Conservation (phyloP, 495 filamentous ascomycete genomes). For the Daldinia childiae region DNA sequence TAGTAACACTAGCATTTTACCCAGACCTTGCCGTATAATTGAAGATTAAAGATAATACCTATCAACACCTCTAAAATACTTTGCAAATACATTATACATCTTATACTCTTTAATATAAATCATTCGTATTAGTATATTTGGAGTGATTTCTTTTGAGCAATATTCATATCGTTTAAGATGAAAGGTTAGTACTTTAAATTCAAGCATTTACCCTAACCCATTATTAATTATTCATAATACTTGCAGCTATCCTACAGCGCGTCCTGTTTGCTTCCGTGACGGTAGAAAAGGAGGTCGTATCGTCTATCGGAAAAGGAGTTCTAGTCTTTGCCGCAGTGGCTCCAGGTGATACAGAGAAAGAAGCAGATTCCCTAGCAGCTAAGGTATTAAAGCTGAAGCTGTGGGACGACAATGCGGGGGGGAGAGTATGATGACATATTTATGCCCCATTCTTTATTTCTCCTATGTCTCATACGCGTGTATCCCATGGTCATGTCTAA, state of each 20-base stretch:
- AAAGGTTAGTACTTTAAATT: slow-evolving; percentile 32
- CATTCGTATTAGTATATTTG: neutral
- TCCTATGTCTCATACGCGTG: slow-evolving; percentile 18
- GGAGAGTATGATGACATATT: slow-evolving; percentile 56
- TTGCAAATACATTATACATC: neutral
- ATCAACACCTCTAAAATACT: neutral
- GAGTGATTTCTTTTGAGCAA: neutral
- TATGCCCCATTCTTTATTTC: slow-evolving; percentile 2
- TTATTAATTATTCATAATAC: slow-evolving; percentile 24
- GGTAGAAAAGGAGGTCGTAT: slow-evolving; percentile 90
- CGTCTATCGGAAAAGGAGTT: slow-evolving; percentile 87
- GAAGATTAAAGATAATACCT: neutral
- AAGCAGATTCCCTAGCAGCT: slow-evolving; percentile 80
- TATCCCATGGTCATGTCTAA: slow-evolving; percentile 22
- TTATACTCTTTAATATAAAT: neutral
- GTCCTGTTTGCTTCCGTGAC: slow-evolving; percentile 98
- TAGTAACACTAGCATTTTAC: no score
- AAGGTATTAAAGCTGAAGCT: slow-evolving; percentile 90
- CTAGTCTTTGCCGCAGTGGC: slow-evolving; percentile 92
- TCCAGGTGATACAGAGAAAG: slow-evolving; percentile 88
- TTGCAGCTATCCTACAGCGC: slow-evolving; percentile 87
- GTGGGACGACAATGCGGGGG: slow-evolving; percentile 82
- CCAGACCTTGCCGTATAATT: neutral
- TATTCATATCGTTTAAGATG: slow-evolving; percentile 15
- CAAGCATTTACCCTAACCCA: neutral